Conservation (phyloP, 2,329 filamentous ascomycete genomes). For the Penicillium sp. region DNA sequence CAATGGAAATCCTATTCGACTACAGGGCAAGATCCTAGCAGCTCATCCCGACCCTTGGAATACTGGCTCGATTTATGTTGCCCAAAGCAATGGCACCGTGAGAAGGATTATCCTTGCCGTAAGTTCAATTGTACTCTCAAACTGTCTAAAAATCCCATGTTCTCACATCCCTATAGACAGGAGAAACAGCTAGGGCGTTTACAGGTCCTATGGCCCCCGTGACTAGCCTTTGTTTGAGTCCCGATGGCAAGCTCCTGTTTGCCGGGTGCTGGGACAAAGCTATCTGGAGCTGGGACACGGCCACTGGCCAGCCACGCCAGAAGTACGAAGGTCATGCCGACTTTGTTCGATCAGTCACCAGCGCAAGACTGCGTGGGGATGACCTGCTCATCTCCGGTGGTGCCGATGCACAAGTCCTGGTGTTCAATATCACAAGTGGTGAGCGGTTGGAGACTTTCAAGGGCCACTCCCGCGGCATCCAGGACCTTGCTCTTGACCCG, state of each 20-base stretch:
- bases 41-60: constrained; percentile 66
- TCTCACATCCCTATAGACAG: constrained; percentile 38
- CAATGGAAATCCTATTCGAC: constrained; percentile 73
- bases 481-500: constrained; percentile 75
- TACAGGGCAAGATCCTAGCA: constrained; percentile 84
- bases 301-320: constrained; percentile 54
- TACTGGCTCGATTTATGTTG: constrained; percentile 67
- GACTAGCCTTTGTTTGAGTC: constrained; percentile 69
- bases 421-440: constrained; percentile 75
- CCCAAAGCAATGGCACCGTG: constrained; percentile 81
- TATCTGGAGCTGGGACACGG: constrained; percentile 79
- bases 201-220: constrained; percentile 76
- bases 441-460: constrained; percentile 72
- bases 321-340: constrained; percentile 77
- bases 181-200: constrained; percentile 54
- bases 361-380: constrained; percentile 59
- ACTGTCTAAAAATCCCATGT: constrained; percentile 1
- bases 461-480: constrained; percentile 74
- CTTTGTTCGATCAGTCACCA: constrained; percentile 82
- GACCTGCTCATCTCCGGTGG: constrained; percentile 71
- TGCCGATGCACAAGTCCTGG: constrained; percentile 75
- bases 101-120: constrained; percentile 75
- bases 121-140: constrained; percentile 43
- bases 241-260: constrained; percentile 63
- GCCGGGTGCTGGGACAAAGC: constrained; percentile 94